Conservation (phyloP, 108 stramenopile species). For the Skeletonema potamos region DNA sequence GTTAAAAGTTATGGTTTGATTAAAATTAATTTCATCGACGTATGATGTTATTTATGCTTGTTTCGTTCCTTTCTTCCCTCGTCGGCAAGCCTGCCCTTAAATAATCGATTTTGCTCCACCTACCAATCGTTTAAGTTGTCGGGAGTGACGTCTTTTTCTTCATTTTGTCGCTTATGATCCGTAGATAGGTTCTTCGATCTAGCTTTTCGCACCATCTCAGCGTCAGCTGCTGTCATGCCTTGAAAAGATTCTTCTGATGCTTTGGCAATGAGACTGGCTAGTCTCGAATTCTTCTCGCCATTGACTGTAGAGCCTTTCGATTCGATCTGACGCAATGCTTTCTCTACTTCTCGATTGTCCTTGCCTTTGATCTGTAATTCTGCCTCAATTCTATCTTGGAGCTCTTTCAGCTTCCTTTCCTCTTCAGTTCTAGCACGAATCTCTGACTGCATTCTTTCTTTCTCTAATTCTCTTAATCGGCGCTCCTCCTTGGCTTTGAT, state of each 20-base stretch:
- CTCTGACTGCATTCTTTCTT: background rate
- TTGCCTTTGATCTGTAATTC: background rate
- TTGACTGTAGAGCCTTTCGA: background rate
- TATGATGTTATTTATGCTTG: too few relatives aligned
- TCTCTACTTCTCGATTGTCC: background rate
- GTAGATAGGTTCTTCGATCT: background rate
- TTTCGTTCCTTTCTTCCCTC: background rate
- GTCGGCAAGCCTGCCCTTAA: slow-evolving; percentile 9
- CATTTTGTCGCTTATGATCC: background rate
- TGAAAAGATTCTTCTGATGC: background rate
- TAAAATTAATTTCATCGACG: too few relatives aligned
- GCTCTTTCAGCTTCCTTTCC: background rate
- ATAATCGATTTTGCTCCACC: slow-evolving; percentile 21
- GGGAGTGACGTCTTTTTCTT: background rate
- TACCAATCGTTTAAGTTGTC: slow-evolving; percentile 9
- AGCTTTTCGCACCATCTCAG: slow-evolving; percentile 3
- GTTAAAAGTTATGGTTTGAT: too few relatives aligned
- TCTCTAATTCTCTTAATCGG: background rate
- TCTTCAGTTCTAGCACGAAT: background rate
- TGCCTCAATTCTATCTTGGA: too few relatives aligned
- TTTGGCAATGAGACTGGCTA: background rate
- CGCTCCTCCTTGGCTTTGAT: background rate
- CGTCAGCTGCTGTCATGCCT: background rate
- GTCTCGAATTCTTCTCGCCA: background rate
- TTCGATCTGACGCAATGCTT: background rate